Conservation (phyloP, 805 yeast species). For the Huiozyma naganishii region DNA sequence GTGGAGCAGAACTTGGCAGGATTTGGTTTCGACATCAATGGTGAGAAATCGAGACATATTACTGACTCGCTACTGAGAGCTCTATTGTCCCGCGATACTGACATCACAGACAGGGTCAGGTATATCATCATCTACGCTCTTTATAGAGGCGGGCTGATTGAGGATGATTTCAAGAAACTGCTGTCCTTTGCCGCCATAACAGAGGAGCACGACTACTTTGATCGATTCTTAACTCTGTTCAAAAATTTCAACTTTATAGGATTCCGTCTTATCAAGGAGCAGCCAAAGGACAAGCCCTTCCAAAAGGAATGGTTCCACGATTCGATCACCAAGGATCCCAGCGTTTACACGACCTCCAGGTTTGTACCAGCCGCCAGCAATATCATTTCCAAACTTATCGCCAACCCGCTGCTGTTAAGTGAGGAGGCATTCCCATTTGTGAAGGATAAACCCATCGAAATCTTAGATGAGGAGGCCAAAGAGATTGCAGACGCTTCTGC, state of each 20-base stretch:
- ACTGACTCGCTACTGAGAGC: slow-evolving; percentile 51
- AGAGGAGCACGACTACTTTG: slow-evolving; percentile 30
- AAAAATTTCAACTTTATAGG: slow-evolving; percentile 50
- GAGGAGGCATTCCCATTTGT: slow-evolving; percentile 59
- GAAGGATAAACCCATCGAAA: slow-evolving; percentile 58
- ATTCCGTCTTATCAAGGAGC: slow-evolving; percentile 38
- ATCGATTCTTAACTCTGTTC: slow-evolving; percentile 42
- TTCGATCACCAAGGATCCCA: slow-evolving; percentile 27
- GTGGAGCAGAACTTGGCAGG: slow-evolving; percentile 77
- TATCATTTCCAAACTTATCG: slow-evolving; percentile 41
- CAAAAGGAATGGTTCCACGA: slow-evolving; percentile 47
- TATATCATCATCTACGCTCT: slow-evolving; percentile 64
- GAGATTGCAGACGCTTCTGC: slow-evolving; percentile 25
- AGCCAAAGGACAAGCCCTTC: slow-evolving; percentile 33
- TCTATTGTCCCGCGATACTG: slow-evolving; percentile 39
- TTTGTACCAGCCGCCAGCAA: slow-evolving; percentile 59
- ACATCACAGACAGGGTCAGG: slow-evolving; percentile 60
- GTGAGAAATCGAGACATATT: slow-evolving; percentile 46
- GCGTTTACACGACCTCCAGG: slow-evolving; percentile 51
- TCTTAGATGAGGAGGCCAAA: slow-evolving; percentile 29
- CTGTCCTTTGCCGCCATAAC: slow-evolving; percentile 41
- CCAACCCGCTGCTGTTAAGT: slow-evolving; percentile 38
- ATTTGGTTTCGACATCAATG: slow-evolving; percentile 59
- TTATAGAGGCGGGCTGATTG: slow-evolving; percentile 72
- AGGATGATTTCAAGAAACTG: slow-evolving; percentile 61